Conservation (phyloP, 2,329 filamentous ascomycete genomes). For the Verticillium alfalfae region DNA sequence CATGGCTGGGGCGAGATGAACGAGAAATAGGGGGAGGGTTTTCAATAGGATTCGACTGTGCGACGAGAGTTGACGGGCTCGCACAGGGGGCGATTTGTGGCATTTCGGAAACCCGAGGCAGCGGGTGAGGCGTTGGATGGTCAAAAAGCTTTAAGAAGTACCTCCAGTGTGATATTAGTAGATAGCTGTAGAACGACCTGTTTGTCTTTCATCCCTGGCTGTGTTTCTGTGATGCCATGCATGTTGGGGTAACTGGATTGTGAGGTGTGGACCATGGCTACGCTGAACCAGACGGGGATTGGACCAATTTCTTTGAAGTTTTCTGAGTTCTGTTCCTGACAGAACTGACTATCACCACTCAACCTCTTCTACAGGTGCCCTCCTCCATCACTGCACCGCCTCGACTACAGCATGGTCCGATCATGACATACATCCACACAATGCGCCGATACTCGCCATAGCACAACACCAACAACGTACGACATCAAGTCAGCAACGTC, state of each 20-base stretch:
- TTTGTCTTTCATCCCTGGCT: background rate
- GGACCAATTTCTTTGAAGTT: background rate
- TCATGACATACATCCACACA: too few species aligned
- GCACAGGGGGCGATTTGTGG: background rate
- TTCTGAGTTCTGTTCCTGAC: too few species aligned
- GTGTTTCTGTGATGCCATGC: background rate
- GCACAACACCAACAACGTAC: too few species aligned
- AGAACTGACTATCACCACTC: too few species aligned
- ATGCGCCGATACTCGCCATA: too few species aligned
- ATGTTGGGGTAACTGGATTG: background rate
- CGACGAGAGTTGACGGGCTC: too few species aligned
- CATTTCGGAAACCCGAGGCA: background rate
- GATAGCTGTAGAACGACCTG: background rate
- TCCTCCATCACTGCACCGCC: too few species aligned
- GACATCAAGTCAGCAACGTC: too few species aligned
- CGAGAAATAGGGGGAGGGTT: background rate
- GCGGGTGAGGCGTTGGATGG: background rate
- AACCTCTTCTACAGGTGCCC: too few species aligned
- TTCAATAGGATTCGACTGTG: background rate
- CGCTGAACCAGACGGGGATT: background rate
- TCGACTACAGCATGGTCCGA: too few species aligned
- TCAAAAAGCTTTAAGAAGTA: background rate
- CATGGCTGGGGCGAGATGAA: constrained; percentile 35
- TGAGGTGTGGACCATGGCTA: background rate
- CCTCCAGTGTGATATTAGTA: background rate